Conservation (phyloP, 2,329 filamentous ascomycete genomes). For the Claviceps arundinis region DNA sequence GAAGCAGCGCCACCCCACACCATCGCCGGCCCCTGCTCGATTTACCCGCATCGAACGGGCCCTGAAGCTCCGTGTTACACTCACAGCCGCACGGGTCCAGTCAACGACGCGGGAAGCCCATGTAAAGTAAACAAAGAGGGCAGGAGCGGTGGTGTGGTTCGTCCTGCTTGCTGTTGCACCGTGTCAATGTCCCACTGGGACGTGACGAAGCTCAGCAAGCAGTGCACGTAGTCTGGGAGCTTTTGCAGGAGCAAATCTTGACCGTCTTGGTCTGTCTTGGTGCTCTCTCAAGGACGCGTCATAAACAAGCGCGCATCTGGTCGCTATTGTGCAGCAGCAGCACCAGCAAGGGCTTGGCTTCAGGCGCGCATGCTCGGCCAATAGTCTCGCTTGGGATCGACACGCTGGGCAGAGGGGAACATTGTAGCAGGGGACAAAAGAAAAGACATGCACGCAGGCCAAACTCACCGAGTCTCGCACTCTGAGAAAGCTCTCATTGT, state of each 20-base stretch:
- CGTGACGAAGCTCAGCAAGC: not conserved
- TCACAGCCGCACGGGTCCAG: not conserved
- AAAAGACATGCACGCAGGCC: constrained; percentile 6
- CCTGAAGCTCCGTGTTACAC: not conserved
- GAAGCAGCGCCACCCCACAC: too few species aligned
- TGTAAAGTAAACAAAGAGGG: constrained; percentile 11
- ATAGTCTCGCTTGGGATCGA: not conserved
- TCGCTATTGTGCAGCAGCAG: not conserved
- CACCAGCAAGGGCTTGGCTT: not conserved
- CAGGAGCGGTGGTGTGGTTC: not conserved
- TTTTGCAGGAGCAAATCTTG: too few species aligned
- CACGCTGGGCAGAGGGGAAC: not conserved
- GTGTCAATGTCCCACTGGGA: not conserved
- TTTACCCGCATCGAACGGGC: not conserved
- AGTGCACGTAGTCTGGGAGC: too few species aligned
- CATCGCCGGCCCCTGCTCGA: too few species aligned
- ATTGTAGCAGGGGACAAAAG: not conserved
- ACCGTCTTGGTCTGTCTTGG: too few species aligned
- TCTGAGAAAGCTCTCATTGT: constrained; percentile 64
- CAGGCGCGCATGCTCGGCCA: not conserved
- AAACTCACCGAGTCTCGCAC: constrained; percentile 69
- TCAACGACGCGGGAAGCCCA: constrained; percentile 8
- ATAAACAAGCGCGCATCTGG: not conserved
- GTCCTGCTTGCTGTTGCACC: constrained; percentile 1
- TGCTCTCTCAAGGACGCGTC: too few species aligned